These are phyloP conservation scores for Paramecium biaurelia DNA, from an alignment of 73 alveolate genomes.

Conservation along the genomic window DNA sequence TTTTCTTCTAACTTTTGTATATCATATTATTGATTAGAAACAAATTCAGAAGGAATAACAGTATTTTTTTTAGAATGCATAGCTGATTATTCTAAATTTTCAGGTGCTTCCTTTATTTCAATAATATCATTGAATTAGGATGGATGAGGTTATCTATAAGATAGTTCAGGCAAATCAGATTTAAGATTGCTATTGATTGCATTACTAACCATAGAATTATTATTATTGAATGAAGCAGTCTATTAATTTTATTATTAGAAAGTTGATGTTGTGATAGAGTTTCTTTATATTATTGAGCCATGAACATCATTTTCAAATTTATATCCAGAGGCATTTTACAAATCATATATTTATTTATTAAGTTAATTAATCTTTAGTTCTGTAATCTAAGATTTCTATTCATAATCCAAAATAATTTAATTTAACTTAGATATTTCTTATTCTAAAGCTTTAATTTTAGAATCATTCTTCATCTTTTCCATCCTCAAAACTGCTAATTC, in stretches of 20 bases:
- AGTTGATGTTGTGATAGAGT: not conserved
- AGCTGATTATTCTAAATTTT: not conserved
- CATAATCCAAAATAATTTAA: not conserved
- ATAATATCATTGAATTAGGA: not conserved
- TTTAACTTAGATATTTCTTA: not conserved
- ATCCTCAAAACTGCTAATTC: not conserved
- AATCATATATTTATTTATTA: not conserved
- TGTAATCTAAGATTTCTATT: not conserved
- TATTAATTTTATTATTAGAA: not conserved
- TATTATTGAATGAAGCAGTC: not conserved
- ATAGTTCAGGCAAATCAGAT: slow-evolving; percentile 1
- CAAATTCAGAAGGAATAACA: not conserved
- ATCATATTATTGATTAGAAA: not conserved
- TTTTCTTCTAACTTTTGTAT: not conserved
- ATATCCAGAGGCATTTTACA: not conserved
- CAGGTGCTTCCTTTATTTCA: not conserved
- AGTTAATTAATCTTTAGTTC: not conserved
- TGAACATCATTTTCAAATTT: not conserved
- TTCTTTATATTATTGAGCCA: not conserved
- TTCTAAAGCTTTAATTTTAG: not conserved
- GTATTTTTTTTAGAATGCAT: not conserved
- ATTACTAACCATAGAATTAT: not conserved
- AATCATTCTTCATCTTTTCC: slow-evolving; percentile 11
- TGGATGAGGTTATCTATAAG: not conserved
- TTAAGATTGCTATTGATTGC: not conserved